A percentile compares a stretch with the other conserved stretches of the same genome.
phyloP scores from a whole-genome alignment of 768 basidiomycete species.

The Podaxis rugospora region DNA sequence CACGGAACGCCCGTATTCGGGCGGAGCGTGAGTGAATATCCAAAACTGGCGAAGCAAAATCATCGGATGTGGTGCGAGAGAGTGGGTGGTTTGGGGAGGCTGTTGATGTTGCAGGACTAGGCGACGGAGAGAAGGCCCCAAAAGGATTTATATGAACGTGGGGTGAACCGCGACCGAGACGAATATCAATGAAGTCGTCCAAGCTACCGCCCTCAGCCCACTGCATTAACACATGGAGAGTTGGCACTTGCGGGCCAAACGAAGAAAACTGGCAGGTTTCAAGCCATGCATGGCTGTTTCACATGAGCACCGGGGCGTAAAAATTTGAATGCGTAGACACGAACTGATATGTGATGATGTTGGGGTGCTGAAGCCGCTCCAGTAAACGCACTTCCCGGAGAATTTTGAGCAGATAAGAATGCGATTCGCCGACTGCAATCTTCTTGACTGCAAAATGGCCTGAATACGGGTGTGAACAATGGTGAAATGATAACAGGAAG shows the following conservation, averaged over 20 bases:
- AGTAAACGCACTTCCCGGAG: conserved; percentile 83
- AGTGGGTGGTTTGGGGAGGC: conserved; percentile 18
- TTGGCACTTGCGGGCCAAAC: conserved; percentile 85
- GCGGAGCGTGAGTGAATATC: conserved; percentile 53
- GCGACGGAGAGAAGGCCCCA: conserved; percentile 19
- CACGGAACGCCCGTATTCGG: conserved; percentile 73
- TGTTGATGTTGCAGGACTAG: conserved; percentile 18
- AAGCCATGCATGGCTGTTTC: conserved; percentile 76
- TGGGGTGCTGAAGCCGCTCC: conserved; percentile 83
- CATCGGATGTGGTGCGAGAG: conserved; percentile 10
- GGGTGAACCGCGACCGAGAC: conserved; percentile 58
- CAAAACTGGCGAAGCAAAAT: conserved; percentile 3
- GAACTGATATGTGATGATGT: conserved; percentile 90
- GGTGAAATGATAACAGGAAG: conserved; percentile 5
- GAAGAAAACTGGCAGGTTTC: conserved; percentile 82
- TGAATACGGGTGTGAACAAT: conserved; percentile 15
- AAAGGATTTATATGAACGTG: conserved; percentile 44
- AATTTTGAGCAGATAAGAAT: conserved; percentile 78
- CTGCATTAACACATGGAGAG: conserved; percentile 88
- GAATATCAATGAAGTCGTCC: conserved; percentile 82
- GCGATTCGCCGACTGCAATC: conserved; percentile 90
- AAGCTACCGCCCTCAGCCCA: conserved; percentile 89
- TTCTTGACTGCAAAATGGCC: conserved; percentile 95
- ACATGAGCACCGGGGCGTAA: not conserved
- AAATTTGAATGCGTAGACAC: conserved; percentile 9